Conservation (phyloP, 371 early-diverging fungal species). For the Actinomortierella wolfii region DNA sequence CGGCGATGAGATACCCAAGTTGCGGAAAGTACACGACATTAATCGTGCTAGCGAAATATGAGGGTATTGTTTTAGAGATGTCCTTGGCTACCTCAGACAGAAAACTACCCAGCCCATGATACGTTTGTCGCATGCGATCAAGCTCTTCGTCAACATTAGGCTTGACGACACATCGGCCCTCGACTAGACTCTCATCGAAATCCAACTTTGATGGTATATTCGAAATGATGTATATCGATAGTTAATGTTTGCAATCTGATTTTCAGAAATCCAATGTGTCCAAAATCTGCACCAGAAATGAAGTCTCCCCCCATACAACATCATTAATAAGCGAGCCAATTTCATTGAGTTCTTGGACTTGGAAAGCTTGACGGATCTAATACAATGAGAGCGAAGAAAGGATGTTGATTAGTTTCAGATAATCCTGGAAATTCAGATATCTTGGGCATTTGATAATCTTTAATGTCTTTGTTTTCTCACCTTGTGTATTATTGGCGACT, state of each 20-base stretch:
- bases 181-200: constrained; percentile 65
- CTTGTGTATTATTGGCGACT: constrained; percentile 48
- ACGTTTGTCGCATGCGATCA: constrained; percentile 64
- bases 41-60: constrained; percentile 51
- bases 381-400: not conserved
- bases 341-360: constrained; percentile 48
- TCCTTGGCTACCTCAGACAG: constrained; percentile 68
- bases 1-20: constrained; percentile 76
- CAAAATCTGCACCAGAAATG: too few relatives aligned
- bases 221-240: too few relatives aligned
- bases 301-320: too few relatives aligned
- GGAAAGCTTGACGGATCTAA: constrained; percentile 48
- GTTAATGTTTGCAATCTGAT: too few relatives aligned
- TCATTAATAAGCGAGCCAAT: constrained; percentile 62
- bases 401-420: not conserved
- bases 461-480: too few relatives aligned
- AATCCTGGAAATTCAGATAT: too few relatives aligned
- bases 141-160: constrained; percentile 65
- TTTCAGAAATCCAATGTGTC: too few relatives aligned
- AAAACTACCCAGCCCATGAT: constrained; percentile 57
- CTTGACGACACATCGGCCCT: constrained; percentile 65
- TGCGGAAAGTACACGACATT: constrained; percentile 87
- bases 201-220: constrained; percentile 58
- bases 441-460: too few relatives aligned
- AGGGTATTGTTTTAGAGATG: constrained; percentile 56